Conservation (phyloP, 106 monocot genomes). For the Acanthochlamys bracteata region DNA sequence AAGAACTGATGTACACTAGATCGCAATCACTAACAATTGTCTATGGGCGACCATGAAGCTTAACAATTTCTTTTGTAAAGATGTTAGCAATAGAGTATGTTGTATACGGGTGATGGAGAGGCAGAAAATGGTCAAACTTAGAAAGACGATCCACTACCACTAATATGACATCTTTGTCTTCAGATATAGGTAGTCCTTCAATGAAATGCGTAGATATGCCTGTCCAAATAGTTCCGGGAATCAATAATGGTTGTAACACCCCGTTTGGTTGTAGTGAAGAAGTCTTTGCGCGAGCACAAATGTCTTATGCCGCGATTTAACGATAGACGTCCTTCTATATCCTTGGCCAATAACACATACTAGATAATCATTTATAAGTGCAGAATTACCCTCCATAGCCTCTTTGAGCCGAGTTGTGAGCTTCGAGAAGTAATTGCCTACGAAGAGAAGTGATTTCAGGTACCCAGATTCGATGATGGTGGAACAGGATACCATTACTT, state of each 20-base stretch:
- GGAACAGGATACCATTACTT: no score
- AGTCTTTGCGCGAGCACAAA: no score
- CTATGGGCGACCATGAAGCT: not conserved
- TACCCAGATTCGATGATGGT: no score
- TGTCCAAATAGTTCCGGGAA: not conserved
- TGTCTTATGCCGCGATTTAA: no score
- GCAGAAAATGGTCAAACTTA: not conserved
- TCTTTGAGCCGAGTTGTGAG: not conserved
- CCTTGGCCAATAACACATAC: not conserved
- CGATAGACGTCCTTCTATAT: not conserved
- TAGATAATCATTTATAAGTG: not conserved
- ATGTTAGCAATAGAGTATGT: not conserved
- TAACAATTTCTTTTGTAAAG: not conserved
- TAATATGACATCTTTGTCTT: not conserved
- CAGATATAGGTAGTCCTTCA: not conserved
- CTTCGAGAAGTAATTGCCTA: not conserved
- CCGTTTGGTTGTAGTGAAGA: not conserved
- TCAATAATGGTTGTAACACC: not conserved
- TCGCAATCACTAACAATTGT: not conserved
- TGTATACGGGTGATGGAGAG: not conserved
- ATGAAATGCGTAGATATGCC: conserved; percentile 6
- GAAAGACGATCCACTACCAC: not conserved
- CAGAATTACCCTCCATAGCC: not conserved
- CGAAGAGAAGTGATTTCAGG: no score
- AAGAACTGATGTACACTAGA: not conserved